A percentile compares a stretch with the other conserved stretches of the same genome.
Evolutionary conservation across 352 stramenopile species (phyloP).

Genomic region (Phytophthora agathidicida): DNA sequence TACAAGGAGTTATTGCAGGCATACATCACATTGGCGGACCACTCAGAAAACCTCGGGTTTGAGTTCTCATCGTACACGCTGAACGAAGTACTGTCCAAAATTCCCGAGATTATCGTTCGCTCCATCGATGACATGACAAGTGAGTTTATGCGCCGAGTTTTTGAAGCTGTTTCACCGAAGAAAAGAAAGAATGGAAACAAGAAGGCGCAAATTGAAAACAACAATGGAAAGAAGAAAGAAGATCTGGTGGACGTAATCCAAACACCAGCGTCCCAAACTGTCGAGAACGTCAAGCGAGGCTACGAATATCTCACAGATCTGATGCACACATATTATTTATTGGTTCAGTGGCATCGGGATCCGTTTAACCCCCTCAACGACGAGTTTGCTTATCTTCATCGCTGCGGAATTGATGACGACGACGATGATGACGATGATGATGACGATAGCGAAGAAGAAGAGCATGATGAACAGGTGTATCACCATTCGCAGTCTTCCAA

Average conservation of each 20-base stretch:
- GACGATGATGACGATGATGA: slow-evolving; percentile 82
- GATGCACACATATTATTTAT: slow-evolving; percentile 90
- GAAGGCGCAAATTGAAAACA: slow-evolving; percentile 8
- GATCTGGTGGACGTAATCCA: slow-evolving; percentile 11
- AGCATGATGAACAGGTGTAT: slow-evolving; percentile 45
- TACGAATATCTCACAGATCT: slow-evolving; percentile 81
- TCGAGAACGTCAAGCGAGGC: slow-evolving; percentile 62
- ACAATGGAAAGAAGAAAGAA: slow-evolving; percentile 28
- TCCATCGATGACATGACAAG: slow-evolving; percentile 76
- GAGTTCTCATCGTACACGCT: slow-evolving; percentile 78
- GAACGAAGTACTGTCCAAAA: slow-evolving; percentile 73
- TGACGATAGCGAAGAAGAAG: slow-evolving; percentile 59
- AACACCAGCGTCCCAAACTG: slow-evolving; percentile 40
- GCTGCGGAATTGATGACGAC: slow-evolving; percentile 82
- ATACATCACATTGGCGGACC: slow-evolving; percentile 79
- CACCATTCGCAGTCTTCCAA: slow-evolving; percentile 28
- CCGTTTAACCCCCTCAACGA: slow-evolving; percentile 85
- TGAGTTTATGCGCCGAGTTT: slow-evolving; percentile 49
- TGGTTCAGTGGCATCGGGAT: slow-evolving; percentile 90
- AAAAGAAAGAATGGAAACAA: slow-evolving; percentile 30
- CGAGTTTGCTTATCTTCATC: slow-evolving; percentile 72
- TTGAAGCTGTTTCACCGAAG: slow-evolving; percentile 51
- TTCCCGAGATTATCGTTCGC: slow-evolving; percentile 81
- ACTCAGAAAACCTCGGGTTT: slow-evolving; percentile 79
- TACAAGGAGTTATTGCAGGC: slow-evolving; percentile 87